Percentiles rank a stretch among this genome's conserved stretches.
These are phyloP conservation scores for Aspergillus bertholletiae DNA, from an alignment of 495 filamentous ascomycete genomes.

Conservation along the genomic window DNA sequence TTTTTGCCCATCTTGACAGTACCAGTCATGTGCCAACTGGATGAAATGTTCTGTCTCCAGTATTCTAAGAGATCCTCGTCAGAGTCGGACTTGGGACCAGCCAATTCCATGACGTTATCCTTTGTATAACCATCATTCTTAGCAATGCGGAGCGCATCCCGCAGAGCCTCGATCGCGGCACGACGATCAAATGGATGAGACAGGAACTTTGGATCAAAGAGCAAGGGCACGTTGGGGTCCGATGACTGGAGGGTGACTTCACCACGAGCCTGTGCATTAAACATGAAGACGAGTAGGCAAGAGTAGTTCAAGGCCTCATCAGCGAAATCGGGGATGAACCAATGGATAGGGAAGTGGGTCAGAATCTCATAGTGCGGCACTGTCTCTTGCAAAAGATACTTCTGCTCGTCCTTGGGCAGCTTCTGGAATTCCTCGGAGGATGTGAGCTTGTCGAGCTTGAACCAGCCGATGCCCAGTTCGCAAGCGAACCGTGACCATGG, in stretches of 20 bases:
- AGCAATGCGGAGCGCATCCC: conserved; percentile 41
- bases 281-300: conserved; percentile 26
- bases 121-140: conserved; percentile 43
- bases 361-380: conserved; percentile 47
- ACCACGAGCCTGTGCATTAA: conserved; percentile 44
- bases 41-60: conserved; percentile 31
- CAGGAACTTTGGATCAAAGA: conserved; percentile 57
- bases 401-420: conserved; percentile 35
- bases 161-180: conserved; percentile 49
- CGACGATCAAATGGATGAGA: conserved; percentile 54
- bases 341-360: conserved; percentile 29
- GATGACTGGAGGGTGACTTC: conserved; percentile 51
- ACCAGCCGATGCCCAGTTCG: conserved; percentile 47
- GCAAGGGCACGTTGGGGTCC: conserved; percentile 49
- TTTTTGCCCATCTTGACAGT: conserved; percentile 59
- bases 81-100: conserved; percentile 42
- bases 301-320: conserved; percentile 28
- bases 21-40: conserved; percentile 55
- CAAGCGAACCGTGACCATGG: conserved; percentile 38
- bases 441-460: conserved; percentile 45
- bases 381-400: conserved; percentile 37
- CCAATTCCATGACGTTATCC: conserved; percentile 37
- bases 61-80: conserved; percentile 55
- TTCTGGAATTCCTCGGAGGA: conserved; percentile 39
- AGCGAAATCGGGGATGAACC: conserved; percentile 21